These are phyloP conservation scores for Rhododendron molle DNA, from an alignment of 148 eudicot genomes.

Conservation along the genomic window DNA sequence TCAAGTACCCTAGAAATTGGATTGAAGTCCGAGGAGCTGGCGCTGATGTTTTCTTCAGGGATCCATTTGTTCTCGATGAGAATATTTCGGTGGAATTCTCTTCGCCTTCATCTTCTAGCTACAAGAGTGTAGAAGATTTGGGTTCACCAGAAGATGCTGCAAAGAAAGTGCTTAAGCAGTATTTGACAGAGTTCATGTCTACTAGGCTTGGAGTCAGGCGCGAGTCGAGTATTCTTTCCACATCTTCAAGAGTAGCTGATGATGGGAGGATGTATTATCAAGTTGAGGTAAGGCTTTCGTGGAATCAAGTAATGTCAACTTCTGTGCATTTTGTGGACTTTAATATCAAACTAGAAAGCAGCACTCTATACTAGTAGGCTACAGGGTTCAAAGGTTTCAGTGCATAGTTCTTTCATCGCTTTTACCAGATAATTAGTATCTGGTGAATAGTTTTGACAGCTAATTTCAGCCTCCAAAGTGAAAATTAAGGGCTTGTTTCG, in stretches of 20 bases:
- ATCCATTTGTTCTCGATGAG: conserved; percentile 86
- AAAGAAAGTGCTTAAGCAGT: conserved; percentile 69
- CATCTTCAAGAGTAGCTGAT: conserved; percentile 83
- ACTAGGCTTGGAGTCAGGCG: conserved; percentile 95
- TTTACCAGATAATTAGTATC: background rate
- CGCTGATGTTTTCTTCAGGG: conserved; percentile 94
- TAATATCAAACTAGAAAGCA: background rate
- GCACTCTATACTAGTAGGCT: background rate
- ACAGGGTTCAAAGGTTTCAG: background rate
- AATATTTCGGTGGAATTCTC: conserved; percentile 76
- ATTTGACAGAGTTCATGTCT: conserved; percentile 96
- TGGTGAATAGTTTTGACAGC: background rate
- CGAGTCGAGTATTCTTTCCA: conserved; percentile 64
- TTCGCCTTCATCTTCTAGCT: conserved; percentile 92
- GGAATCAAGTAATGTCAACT: background rate
- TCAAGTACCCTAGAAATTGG: conserved; percentile 82
- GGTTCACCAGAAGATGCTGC: conserved; percentile 90
- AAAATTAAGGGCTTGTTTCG: background rate
- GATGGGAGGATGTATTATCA: conserved; percentile 86
- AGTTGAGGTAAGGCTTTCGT: conserved; percentile 60
- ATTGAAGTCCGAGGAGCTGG: conserved; percentile 96
- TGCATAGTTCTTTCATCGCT: background rate
- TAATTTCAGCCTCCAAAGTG: background rate
- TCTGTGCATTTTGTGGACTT: background rate
- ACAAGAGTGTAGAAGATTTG: conserved; percentile 81